Percentiles rank a stretch among this genome's conserved stretches.
phyloP scores from a whole-genome alignment of 1,284 basidiomycete species.

The Peniophora sp. region DNA sequence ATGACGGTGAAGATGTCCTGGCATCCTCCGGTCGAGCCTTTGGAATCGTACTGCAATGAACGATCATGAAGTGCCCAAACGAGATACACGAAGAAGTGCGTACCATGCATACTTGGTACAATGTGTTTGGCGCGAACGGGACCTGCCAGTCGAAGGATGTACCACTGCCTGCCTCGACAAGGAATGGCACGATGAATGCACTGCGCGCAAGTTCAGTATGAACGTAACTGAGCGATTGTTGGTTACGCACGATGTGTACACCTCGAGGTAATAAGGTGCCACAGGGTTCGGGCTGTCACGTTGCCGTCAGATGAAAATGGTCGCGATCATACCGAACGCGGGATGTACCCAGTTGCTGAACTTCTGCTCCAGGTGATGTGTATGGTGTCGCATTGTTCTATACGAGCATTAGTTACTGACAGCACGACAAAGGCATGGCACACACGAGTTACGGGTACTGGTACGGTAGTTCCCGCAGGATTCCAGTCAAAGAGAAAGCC shows the following conservation, averaged over 20 bases:
- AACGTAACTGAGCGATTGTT: not conserved
- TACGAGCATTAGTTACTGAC: not conserved
- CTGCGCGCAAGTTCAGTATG: slow-evolving; percentile 18
- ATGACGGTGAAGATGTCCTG: slow-evolving; percentile 46
- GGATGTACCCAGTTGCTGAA: slow-evolving; percentile 35
- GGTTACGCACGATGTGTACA: slow-evolving; percentile 49
- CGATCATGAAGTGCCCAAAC: not conserved
- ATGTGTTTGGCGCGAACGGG: slow-evolving; percentile 49
- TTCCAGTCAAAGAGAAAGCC: slow-evolving; percentile 50
- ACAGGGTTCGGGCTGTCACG: slow-evolving; percentile 39
- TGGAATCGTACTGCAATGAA: slow-evolving; percentile 37
- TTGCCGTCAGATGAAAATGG: not conserved
- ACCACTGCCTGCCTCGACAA: slow-evolving; percentile 38
- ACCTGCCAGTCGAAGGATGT: slow-evolving; percentile 45
- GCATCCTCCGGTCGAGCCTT: slow-evolving; percentile 53
- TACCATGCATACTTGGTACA: slow-evolving; percentile 66
- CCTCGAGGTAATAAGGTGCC: slow-evolving; percentile 50
- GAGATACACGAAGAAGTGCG: slow-evolving; percentile 5
- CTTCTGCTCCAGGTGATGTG: slow-evolving; percentile 41
- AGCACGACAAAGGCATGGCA: slow-evolving; percentile 5
- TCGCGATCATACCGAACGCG: not conserved
- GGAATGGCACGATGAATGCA: slow-evolving; percentile 41
- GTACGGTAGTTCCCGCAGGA: slow-evolving; percentile 28
- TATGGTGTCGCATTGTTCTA: slow-evolving; percentile 50
- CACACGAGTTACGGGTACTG: slow-evolving; percentile 41